phyloP scores from a whole-genome alignment of 2,329 filamentous ascomycete genomes.

The Colletotrichum falcatum region DNA sequence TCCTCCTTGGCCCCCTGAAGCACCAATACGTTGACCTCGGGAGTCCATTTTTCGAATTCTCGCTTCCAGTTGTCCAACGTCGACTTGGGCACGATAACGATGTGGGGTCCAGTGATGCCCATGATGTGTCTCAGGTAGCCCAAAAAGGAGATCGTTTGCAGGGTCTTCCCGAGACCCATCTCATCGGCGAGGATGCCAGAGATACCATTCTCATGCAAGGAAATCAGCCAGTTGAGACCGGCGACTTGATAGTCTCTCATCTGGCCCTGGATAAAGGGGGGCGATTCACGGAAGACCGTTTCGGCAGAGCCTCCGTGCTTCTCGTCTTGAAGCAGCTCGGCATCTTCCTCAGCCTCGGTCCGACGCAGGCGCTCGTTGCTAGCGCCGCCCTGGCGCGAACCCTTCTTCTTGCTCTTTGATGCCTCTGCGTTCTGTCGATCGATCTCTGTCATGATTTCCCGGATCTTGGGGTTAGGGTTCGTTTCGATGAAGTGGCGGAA shows the following conservation, averaged over 20 bases:
- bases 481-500: slow-evolving; percentile 99
- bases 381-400: slow-evolving; percentile 85
- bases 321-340: slow-evolving; percentile 87
- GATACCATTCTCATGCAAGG: slow-evolving; percentile 97
- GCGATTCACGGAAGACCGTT: slow-evolving; percentile 94
- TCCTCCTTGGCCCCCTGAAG: slow-evolving; percentile 97
- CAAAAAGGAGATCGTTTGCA: slow-evolving; percentile 97
- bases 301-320: slow-evolving; percentile 87
- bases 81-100: slow-evolving; percentile 94
- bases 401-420: slow-evolving; percentile 77
- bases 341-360: slow-evolving; percentile 98
- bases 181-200: slow-evolving; percentile 98
- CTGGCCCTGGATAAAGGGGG: slow-evolving; percentile 84
- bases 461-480: slow-evolving; percentile 94
- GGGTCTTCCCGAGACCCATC: slow-evolving; percentile 97
- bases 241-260: slow-evolving; percentile 98
- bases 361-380: slow-evolving; percentile 82
- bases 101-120: slow-evolving; percentile 89
- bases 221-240: slow-evolving; percentile 97
- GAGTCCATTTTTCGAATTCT: slow-evolving; percentile 94
- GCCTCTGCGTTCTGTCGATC: slow-evolving; percentile 90
- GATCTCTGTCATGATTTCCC: slow-evolving; percentile 93
- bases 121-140: slow-evolving; percentile 94
- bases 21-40: slow-evolving; percentile 93
- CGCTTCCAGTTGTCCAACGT: slow-evolving; percentile 99